Evolutionary conservation across 352 stramenopile species (phyloP), one percentile per base, ranked within the genome.

Genomic region (Peronospora belbahrii): DNA sequence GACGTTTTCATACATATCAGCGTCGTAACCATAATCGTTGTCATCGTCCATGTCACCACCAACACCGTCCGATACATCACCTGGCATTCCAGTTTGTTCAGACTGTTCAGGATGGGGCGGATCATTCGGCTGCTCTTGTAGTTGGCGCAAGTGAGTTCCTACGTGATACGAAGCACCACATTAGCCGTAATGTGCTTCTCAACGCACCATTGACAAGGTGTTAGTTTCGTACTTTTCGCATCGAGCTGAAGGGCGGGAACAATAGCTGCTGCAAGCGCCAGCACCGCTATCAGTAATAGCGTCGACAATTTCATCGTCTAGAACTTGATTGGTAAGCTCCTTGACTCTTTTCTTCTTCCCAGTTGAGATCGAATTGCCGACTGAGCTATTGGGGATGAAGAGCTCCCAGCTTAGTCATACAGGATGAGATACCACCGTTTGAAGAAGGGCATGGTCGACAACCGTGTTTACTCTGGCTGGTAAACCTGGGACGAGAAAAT

Each of bases 281-380:
- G 35, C 20, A 57, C 40, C 40, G 57, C 23, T 3, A 57, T 22
- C 17, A 57, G 23, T 14, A 62, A 22, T 8, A 62, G 22, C 22
- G 47, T 17, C 1, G 27, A 48, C 24, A 22, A 4, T 36, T 62
- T 57, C 52, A 61, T 61, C n/a, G 31, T 46, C 15, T 2, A 15
- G 8, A 6, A 24, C 10, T 28, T 4, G 9, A 13, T 31, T 8
- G 23, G 10, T 8, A 3, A 17, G 25, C 11, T 4, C 38, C 47
- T 59, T 23, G 23, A 37, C 25, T 14, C 6, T 28, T 33, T 41
- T 43, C 13, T 31, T 9, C 35, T 52, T 32, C 15, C 19, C 8
- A 24, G 36, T 9, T 35, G 7, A 13, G 0, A 18, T 32, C 10
- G 56, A 61, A 56, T 57, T 56, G 20, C 20, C 19, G 28, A 61